phyloP scores from a whole-genome alignment of 805 yeast genomes.

The Wickerhamiella hasegawae region DNA sequence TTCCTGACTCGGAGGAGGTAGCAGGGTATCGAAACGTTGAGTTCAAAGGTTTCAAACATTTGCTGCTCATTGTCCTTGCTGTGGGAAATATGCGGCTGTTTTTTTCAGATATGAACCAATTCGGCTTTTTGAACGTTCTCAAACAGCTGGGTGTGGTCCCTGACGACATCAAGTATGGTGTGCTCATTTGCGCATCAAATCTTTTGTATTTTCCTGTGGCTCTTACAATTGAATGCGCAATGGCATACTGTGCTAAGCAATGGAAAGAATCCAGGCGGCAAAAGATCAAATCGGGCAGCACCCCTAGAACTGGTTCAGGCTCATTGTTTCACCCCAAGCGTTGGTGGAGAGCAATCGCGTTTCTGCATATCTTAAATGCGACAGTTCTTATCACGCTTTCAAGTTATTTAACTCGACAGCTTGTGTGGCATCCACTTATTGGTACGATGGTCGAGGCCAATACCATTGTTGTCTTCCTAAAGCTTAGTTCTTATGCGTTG shows the following conservation, averaged over 20 bases:
- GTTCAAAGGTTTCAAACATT: constrained; percentile 25
- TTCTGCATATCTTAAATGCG: constrained; percentile 22
- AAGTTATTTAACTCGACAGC: constrained; percentile 14
- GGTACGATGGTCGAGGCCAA: constrained; percentile 29
- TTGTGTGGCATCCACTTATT: constrained; percentile 27
- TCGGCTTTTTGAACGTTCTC: constrained; percentile 23
- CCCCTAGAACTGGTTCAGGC: not conserved
- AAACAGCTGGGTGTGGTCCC: constrained; percentile 19
- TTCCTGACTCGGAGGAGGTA: not conserved
- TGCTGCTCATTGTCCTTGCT: constrained; percentile 25
- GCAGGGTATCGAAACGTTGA: constrained; percentile 9
- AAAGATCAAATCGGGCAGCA: not conserved
- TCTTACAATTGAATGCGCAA: constrained; percentile 21
- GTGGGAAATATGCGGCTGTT: constrained; percentile 27
- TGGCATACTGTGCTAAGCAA: constrained; percentile 11
- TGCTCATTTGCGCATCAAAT: constrained; percentile 16
- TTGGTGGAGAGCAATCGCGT: constrained; percentile 19
- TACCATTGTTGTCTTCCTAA: constrained; percentile 27
- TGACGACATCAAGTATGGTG: constrained; percentile 18
- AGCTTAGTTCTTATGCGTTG: constrained; percentile 28
- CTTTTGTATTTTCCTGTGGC: constrained; percentile 25
- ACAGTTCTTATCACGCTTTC: constrained; percentile 6
- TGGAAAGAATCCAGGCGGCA: not conserved
- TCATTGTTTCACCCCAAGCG: constrained; percentile 10
- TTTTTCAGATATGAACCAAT: constrained; percentile 23